phyloP scores from a whole-genome alignment of 768 basidiomycete species.

The Leccinum boreale region DNA sequence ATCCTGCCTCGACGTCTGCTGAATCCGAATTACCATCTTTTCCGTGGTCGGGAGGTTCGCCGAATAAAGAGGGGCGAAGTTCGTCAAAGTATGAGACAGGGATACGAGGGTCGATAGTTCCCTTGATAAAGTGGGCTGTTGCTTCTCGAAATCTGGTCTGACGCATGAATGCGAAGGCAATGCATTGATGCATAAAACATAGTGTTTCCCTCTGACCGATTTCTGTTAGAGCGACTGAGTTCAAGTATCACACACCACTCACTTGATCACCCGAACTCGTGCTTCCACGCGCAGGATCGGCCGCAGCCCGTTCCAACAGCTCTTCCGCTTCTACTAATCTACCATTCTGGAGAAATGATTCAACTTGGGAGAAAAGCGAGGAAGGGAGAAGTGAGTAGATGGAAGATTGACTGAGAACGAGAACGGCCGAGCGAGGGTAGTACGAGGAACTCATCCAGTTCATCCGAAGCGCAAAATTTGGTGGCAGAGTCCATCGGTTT shows the following conservation, averaged over 20 bases:
- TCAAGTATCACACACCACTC: neutral
- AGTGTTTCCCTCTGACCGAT: constrained; percentile 56
- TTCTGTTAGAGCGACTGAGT: constrained; percentile 4
- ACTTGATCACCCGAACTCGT: constrained; percentile 8
- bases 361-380: constrained; percentile 71
- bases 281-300: constrained; percentile 19
- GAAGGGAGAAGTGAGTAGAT: constrained; percentile 67
- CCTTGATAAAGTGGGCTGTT: constrained; percentile 70
- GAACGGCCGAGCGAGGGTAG: constrained; percentile 66
- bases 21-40: neutral
- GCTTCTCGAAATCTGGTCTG: constrained; percentile 86
- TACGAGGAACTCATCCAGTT: constrained; percentile 28
- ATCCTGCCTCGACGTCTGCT: constrained; percentile 14
- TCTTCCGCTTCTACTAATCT: constrained; percentile 61
- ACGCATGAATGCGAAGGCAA: constrained; percentile 74
- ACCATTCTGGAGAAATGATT: constrained; percentile 62
- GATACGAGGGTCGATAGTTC: constrained; percentile 80
- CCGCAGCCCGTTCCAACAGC: constrained; percentile 56
- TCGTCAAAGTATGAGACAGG: constrained; percentile 78
- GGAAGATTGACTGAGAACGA: constrained; percentile 58
- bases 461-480: too few species aligned
- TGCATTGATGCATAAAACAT: constrained; percentile 74
- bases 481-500: neutral
- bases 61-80: constrained; percentile 64
- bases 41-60: neutral